phyloP scores from a whole-genome alignment of 495 filamentous ascomycete species.

The Penicillium herquei region DNA sequence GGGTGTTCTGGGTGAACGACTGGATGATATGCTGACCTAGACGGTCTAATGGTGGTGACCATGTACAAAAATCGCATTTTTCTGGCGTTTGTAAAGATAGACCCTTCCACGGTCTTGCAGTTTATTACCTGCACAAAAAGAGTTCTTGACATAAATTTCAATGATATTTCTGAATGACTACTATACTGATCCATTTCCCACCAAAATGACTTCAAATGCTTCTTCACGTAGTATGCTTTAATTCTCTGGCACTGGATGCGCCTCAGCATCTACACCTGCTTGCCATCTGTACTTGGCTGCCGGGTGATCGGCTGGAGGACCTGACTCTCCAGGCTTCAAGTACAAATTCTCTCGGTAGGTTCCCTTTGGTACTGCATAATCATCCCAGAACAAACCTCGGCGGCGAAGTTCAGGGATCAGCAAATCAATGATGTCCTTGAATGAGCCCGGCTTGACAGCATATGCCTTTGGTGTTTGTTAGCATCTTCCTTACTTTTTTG shows the following conservation, averaged over 20 bases:
- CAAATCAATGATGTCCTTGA: conserved; percentile 60
- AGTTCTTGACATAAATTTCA: conserved; percentile 8
- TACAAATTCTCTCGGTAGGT: conserved; percentile 52
- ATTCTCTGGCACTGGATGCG: conserved; percentile 22
- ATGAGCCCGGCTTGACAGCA: conserved; percentile 58
- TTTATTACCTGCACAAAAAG: conserved; percentile 12
- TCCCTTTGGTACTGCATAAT: conserved; percentile 43
- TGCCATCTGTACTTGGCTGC: conserved; percentile 53
- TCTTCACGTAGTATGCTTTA: background rate
- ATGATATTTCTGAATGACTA: background rate
- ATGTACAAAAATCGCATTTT: conserved; percentile 32
- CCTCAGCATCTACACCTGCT: conserved; percentile 34
- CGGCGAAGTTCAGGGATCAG: conserved; percentile 44
- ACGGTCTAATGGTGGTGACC: conserved; percentile 6
- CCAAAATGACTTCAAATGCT: background rate
- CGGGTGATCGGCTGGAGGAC: conserved; percentile 46
- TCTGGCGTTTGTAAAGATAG: conserved; percentile 25
- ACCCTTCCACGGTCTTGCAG: conserved; percentile 13
- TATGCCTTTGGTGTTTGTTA: conserved; percentile 45
- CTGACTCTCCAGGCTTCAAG: conserved; percentile 37
- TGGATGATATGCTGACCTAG: conserved; percentile 87
- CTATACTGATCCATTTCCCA: background rate
- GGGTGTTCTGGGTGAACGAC: conserved; percentile 76
- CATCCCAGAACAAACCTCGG: conserved; percentile 50
- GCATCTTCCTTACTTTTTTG: background rate